phyloP scores from a whole-genome alignment of 1,284 basidiomycete genomes.

The Inonotus obliquus region DNA sequence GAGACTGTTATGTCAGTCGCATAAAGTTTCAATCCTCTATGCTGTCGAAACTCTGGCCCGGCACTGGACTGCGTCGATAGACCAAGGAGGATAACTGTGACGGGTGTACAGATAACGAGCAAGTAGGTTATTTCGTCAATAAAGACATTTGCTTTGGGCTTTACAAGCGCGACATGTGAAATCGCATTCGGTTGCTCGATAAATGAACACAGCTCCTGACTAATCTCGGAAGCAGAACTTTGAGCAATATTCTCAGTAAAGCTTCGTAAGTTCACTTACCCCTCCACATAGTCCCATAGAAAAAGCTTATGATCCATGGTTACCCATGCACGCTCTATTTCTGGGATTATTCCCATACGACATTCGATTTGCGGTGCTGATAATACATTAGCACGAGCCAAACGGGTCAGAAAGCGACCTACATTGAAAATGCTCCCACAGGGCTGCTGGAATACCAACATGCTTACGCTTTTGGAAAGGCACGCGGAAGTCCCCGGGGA shows the following conservation, averaged over 20 bases:
- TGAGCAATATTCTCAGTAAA: slow-evolving; percentile 5
- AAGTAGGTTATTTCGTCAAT: slow-evolving; percentile 90
- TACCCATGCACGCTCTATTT: slow-evolving; percentile 95
- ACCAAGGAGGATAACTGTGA: slow-evolving; percentile 83
- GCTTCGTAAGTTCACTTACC: slow-evolving; percentile 44
- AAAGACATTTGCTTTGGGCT: slow-evolving; percentile 79
- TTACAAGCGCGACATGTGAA: slow-evolving; percentile 79
- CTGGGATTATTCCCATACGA: slow-evolving; percentile 87
- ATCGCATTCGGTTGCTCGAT: slow-evolving; percentile 92
- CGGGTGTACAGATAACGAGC: slow-evolving; percentile 86
- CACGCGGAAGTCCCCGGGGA: slow-evolving; percentile 71
- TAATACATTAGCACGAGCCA: slow-evolving; percentile 36
- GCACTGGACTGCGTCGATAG: slow-evolving; percentile 56
- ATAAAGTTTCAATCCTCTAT: slow-evolving; percentile 82
- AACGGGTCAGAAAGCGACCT: slow-evolving; percentile 25
- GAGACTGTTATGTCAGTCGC: slow-evolving; percentile 82
- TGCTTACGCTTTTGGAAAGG: slow-evolving; percentile 79
- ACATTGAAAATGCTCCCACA: slow-evolving; percentile 83
- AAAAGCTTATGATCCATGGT: slow-evolving; percentile 93
- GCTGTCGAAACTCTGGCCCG: slow-evolving; percentile 41
- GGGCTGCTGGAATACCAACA: slow-evolving; percentile 73
- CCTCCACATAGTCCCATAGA: slow-evolving; percentile 95
- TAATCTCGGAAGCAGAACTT: slow-evolving; percentile 27
- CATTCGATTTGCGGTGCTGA: slow-evolving; percentile 34
- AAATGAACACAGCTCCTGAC: slow-evolving; percentile 83